A percentile compares a stretch with the other conserved stretches of the same genome.
Evolutionary conservation across 371 early-diverging fungal species (phyloP).

Genomic region (Dinochytrium kinnereticum): DNA sequence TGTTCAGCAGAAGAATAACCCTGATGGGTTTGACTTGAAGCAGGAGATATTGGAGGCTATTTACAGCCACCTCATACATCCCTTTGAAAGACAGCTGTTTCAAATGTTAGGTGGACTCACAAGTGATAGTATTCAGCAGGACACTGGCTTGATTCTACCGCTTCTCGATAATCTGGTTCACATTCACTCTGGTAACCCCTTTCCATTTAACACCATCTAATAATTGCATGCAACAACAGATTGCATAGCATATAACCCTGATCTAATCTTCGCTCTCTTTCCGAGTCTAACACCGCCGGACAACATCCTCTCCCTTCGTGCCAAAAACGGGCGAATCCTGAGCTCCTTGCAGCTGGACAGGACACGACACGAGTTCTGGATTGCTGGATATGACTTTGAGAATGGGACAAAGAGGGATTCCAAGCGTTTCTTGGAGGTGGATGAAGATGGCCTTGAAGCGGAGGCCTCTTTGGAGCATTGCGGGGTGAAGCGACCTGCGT

Average conservation of each 20-base stretch:
- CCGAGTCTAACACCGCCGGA: neutral
- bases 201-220: neutral
- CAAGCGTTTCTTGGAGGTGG: neutral
- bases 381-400: neutral
- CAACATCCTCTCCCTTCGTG: neutral
- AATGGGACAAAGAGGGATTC: neutral
- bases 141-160: neutral
- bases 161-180: neutral
- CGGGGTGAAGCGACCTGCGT: too few species aligned
- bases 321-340: neutral
- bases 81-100: constrained; percentile 3
- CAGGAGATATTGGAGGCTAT: constrained; percentile 4
- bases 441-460: too few species aligned
- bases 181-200: neutral
- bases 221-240: neutral
- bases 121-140: neutral
- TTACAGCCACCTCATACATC: neutral
- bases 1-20: neutral
- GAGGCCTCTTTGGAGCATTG: too few species aligned
- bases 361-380: neutral
- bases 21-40: neutral
- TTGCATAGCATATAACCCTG: constrained; percentile 2
- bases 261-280: neutral
- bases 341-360: neutral
- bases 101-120: neutral